phyloP scores from a whole-genome alignment of 2,329 filamentous ascomycete species.

The Arthroderma sp. region DNA sequence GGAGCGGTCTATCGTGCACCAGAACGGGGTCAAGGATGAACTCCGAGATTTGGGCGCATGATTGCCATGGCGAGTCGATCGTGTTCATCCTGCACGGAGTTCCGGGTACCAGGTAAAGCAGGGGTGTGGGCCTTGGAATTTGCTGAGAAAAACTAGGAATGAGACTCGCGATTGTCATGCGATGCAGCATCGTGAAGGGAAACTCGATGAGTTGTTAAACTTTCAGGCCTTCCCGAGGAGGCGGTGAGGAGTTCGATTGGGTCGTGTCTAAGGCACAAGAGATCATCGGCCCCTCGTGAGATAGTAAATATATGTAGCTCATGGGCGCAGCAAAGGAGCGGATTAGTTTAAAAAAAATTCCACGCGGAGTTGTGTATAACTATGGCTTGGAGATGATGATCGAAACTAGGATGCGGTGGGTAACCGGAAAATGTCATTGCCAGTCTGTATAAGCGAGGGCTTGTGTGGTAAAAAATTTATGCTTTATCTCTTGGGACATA shows the following conservation, averaged over 20 bases:
- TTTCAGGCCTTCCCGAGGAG: background rate
- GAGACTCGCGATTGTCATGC: constrained; percentile 4
- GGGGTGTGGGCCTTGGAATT: background rate
- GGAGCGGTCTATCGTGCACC: background rate
- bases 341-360: background rate
- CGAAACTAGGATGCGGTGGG: background rate
- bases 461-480: background rate
- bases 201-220: constrained; percentile 7
- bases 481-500: background rate
- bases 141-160: background rate
- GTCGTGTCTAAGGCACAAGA: background rate
- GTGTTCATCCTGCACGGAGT: background rate
- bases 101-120: background rate
- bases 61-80: background rate
- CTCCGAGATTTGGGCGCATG: background rate
- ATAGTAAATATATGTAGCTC: background rate
- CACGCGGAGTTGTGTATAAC: too few species aligned
- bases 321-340: background rate
- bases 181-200: background rate
- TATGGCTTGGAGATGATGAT: background rate
- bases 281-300: background rate
- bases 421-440: background rate
- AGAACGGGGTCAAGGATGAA: background rate
- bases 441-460: background rate
- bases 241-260: constrained; percentile 6